Conservation (phyloP, 2,329 filamentous ascomycete species). For the Penicillium sumatraense region DNA sequence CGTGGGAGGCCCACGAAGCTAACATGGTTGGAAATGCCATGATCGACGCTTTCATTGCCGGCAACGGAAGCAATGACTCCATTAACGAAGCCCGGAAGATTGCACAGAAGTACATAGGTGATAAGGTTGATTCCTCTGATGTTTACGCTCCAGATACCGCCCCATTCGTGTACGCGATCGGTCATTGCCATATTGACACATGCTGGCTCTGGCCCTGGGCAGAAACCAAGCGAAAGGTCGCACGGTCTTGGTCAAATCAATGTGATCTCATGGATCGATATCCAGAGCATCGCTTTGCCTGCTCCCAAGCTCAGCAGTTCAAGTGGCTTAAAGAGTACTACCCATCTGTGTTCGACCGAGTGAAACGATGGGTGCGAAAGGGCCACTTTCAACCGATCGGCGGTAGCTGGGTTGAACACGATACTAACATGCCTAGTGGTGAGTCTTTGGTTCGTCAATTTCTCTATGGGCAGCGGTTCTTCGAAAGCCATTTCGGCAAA, state of each 20-base stretch:
- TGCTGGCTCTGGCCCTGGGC: constrained; percentile 99
- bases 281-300: constrained; percentile 88
- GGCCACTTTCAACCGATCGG: constrained; percentile 94
- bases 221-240: constrained; percentile 96
- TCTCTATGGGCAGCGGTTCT: constrained; percentile 92
- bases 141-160: constrained; percentile 79
- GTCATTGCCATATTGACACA: constrained; percentile 96
- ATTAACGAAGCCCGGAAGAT: constrained; percentile 81
- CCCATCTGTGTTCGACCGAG: constrained; percentile 83
- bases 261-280: constrained; percentile 95
- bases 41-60: constrained; percentile 85
- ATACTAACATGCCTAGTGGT: constrained; percentile 95
- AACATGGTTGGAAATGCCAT: constrained; percentile 83
- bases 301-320: constrained; percentile 95
- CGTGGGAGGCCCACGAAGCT: constrained; percentile 87
- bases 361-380: constrained; percentile 87
- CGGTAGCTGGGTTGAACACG: constrained; percentile 98
- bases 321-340: constrained; percentile 95
- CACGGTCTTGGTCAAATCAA: constrained; percentile 94
- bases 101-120: constrained; percentile 79
- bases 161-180: constrained; percentile 83
- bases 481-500: constrained; percentile 88
- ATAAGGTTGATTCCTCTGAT: constrained; percentile 77
- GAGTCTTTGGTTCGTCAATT: constrained; percentile 95
- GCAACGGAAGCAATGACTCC: constrained; percentile 71